Evolutionary conservation across 371 early-diverging fungal species (phyloP), one percentile per base, ranked within the genome.

Genomic region (Caulochytrium protostelioides): DNA sequence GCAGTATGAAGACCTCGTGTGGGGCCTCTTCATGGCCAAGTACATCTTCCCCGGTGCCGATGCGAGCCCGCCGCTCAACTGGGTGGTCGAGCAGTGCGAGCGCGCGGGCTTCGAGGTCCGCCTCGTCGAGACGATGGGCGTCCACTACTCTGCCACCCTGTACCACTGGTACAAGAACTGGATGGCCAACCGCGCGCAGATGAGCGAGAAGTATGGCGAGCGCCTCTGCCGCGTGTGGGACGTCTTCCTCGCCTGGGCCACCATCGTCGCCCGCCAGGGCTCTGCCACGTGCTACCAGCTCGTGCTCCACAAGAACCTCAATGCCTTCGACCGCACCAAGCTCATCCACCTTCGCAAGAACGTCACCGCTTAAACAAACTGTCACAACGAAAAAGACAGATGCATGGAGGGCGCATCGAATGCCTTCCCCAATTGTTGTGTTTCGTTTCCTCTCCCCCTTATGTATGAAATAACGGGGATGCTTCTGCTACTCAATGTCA

Each of bases 11-110:
- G 83, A 82, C 44, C 71, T 82, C 36, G 76, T 78, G 52, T 73
- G 68, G 72, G 94, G 91, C 35, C 70, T 91, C 32, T 91, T 91
- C 58, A 91, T 94, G 92, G 85, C 83, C 52, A 86, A 77, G 63
- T 90, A 91, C 55, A 74, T 94, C 41, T 91, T 94, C 79, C 92
- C 91, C 40, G 92, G 92, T 47, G 92, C 92, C 42, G 95, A 91
- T 59, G 92, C 92, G 20, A 86, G 87, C 32, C 73, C 76, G 50
- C 95, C 95, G 29, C 61, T 94, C 34, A 76, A 78, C 70, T 94
- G 91, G 91, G 49, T 48, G 38, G 26, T 64, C 33, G 70, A 72
- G 38, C 79, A 94, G 65, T 67, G 82, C 33, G 94, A 94, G 60
- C 62, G 56, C 23, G 78, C 86, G 34, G 91, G 94, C 24, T 92